These are phyloP conservation scores for Colletotrichum kahawae DNA, from an alignment of 2,329 filamentous ascomycete genomes.

Conservation along the genomic window DNA sequence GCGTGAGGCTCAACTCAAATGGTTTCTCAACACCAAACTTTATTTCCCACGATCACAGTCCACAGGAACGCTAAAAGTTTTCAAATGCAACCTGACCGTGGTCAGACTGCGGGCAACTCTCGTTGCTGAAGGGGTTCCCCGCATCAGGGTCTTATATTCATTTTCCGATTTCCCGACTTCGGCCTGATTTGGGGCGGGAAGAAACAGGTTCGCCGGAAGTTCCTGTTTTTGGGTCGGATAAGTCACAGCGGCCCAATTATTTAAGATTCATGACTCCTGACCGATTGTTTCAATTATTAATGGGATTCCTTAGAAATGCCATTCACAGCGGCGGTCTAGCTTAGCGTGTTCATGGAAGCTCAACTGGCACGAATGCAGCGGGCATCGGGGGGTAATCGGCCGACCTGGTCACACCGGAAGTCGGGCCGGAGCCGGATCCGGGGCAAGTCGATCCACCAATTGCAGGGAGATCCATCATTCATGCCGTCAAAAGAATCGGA, in stretches of 20 bases:
- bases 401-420: background rate
- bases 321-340: background rate
- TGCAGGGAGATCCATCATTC: background rate
- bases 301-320: background rate
- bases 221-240: background rate
- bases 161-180: background rate
- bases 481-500: background rate
- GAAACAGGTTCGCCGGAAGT: background rate
- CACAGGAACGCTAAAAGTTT: background rate
- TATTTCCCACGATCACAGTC: background rate
- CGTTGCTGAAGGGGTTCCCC: background rate
- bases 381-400: background rate
- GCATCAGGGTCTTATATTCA: background rate
- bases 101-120: background rate
- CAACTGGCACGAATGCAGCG: background rate
- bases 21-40: background rate
- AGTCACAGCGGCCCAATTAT: background rate
- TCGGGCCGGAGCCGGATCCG: background rate
- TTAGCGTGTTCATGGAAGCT: background rate
- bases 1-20: background rate
- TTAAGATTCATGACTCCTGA: background rate
- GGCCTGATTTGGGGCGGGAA: background rate
- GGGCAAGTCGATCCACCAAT: constrained; percentile 7
- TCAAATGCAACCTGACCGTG: background rate
- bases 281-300: background rate